Percentiles rank a stretch among this genome's conserved stretches.
Conservation (phyloP, 495 filamentous ascomycete genomes). For the Aspergillus sparsus region DNA sequence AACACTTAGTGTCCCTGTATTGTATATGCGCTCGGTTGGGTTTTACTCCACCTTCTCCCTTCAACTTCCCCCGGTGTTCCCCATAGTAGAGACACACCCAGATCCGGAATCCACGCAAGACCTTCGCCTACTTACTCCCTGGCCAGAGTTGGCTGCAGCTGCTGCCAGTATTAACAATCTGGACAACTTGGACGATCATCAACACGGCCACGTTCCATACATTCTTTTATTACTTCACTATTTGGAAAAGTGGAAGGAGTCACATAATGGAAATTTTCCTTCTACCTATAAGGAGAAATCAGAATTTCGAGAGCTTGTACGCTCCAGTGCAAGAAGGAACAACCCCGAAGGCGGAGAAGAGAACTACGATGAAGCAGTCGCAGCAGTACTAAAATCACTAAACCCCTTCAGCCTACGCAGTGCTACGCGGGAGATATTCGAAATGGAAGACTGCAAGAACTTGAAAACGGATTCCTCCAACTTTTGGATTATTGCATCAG, state of each 20-base stretch:
- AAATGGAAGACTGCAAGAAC: constrained; percentile 58
- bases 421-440: constrained; percentile 74
- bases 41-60: constrained; percentile 86
- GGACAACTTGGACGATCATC: constrained; percentile 70
- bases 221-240: constrained; percentile 82
- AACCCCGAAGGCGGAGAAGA: constrained; percentile 90
- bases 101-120: constrained; percentile 84
- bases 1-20: constrained; percentile 66
- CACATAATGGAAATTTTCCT: constrained; percentile 69
- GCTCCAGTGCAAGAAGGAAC: constrained; percentile 63
- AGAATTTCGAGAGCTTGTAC: constrained; percentile 71
- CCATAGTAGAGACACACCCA: constrained; percentile 96
- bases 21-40: constrained; percentile 83
- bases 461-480: constrained; percentile 44
- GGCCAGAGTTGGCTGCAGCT: constrained; percentile 74
- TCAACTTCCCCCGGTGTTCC: constrained; percentile 72
- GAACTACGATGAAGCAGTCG: constrained; percentile 92
- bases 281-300: constrained; percentile 81
- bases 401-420: constrained; percentile 64
- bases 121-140: constrained; percentile 81
- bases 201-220: constrained; percentile 94
- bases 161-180: constrained; percentile 63
- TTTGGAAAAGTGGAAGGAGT: constrained; percentile 77
- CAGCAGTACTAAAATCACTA: constrained; percentile 82
- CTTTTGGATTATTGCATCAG: constrained; percentile 92